Evolutionary conservation across 805 yeast genomes (phyloP), one percentile per base, ranked within the genome.

Genomic region (Yamadazyma tumulicola): DNA sequence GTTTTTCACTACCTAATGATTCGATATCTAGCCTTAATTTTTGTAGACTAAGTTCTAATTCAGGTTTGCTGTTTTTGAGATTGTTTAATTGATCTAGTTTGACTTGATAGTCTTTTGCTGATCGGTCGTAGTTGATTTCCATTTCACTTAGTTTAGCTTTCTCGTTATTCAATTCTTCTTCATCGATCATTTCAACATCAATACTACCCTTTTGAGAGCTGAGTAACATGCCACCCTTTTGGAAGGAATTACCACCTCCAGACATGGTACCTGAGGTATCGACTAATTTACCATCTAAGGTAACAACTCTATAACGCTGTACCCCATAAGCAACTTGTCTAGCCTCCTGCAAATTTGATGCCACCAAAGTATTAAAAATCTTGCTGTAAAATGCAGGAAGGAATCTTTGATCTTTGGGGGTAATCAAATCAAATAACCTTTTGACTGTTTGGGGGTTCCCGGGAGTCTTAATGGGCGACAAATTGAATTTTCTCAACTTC

Each of bases 211-310:
- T 15, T 11, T 31, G 35, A 13, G 74, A 67, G 1, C 65, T 53
- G 26, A 72, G 60, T 38, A 71, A 77, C 95, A 93, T 87, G 2
- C 83, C 81, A 5, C 97, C 98, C 32, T 73, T 73, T 12, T 74
- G 70, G 6, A 71, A 74, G 25, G 73, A 66, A 35, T 70, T 74
- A 34, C 97, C 98, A 61, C 99, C 99, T 49, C 99, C 99, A 30
- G 95, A 79, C 81, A 94, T 80, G 1, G 97, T 85, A 58, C 99
- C 99, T 2, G 95, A 84, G 11, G 81, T 78, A 49, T 89, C 97
- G 37, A 93, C 91, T 15, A 93, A 65, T 48, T 87, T 83, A 16
- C 99, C 99, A 55, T 85, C 95, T 6, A 88, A 56, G 0, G 97
- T 88, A 0, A 94, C 97, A 16, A 91, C 97, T 48, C 95, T 74